These are phyloP conservation scores for Microbotryomycetes sp. DNA, from an alignment of 1,284 basidiomycete genomes.

Conservation along the genomic window DNA sequence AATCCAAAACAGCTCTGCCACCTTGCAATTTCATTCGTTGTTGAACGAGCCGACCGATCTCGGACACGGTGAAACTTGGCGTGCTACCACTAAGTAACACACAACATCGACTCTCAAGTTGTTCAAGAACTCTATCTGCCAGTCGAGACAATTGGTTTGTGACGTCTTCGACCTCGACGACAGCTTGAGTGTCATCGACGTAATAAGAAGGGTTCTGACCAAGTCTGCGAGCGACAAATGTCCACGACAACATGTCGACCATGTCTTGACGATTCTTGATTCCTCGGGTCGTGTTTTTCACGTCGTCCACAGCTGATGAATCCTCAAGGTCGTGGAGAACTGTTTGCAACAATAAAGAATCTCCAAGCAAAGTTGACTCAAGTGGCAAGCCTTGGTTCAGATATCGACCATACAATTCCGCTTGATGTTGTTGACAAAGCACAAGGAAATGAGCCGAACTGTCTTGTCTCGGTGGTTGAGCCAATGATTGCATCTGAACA, in stretches of 20 bases:
- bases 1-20: constrained; percentile 3
- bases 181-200: constrained; percentile 47
- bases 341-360: constrained; percentile 21
- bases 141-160: constrained; percentile 57
- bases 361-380: constrained; percentile 47
- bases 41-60: too few relatives aligned
- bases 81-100: constrained; percentile 6
- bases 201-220: constrained; percentile 83
- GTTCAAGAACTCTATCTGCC: constrained; percentile 50
- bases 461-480: constrained; percentile 47
- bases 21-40: constrained; percentile 2
- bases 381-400: constrained; percentile 79
- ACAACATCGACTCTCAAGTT: constrained; percentile 21
- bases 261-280: constrained; percentile 59
- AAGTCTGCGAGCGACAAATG: constrained; percentile 67
- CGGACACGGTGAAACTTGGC: constrained; percentile 10
- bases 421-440: constrained; percentile 77
- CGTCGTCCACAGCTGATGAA: constrained; percentile 6
- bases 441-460: constrained; percentile 64
- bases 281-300: constrained; percentile 36
- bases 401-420: constrained; percentile 71
- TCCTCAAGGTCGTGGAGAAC: too few relatives aligned
- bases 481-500: constrained; percentile 83
- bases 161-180: constrained; percentile 43
- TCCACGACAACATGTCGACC: constrained; percentile 71